A percentile compares a stretch with the other conserved stretches of the same genome.
Conservation (phyloP, 176 grass and related monocot species). For the Avena eriantha region DNA sequence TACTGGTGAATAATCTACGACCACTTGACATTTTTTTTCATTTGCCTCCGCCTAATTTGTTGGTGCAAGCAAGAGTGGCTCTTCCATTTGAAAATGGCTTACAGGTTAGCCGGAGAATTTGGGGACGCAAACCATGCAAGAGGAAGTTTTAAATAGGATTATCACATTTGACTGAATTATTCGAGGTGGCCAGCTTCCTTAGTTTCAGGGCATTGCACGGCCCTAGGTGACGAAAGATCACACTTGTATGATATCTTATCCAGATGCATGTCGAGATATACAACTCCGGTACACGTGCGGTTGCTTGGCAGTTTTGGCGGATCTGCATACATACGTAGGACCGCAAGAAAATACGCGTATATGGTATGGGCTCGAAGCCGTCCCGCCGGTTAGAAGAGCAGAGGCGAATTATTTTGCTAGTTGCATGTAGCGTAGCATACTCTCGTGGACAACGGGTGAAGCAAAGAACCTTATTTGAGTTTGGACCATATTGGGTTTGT, state of each 20-base stretch:
- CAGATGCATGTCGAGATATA: conserved; percentile 21
- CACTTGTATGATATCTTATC: conserved; percentile 30
- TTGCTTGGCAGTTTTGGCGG: conserved; percentile 49
- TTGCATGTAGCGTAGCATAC: not conserved
- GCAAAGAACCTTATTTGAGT: conserved; percentile 3
- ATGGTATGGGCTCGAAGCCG: not conserved
- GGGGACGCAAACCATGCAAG: not conserved
- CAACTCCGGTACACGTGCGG: conserved; percentile 30
- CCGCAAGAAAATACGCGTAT: not conserved
- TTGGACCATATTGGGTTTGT: not conserved
- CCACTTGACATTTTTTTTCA: conserved; percentile 2
- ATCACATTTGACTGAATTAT: conserved; percentile 15
- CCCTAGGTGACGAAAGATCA: conserved; percentile 29
- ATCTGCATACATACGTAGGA: conserved; percentile 30
- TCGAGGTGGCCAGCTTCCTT: conserved; percentile 35
- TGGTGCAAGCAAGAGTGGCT: conserved; percentile 24
- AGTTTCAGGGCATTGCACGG: conserved; percentile 46
- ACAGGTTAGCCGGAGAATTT: conserved; percentile 39
- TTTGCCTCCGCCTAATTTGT: conserved; percentile 10
- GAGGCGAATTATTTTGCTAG: not conserved
- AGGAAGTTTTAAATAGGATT: conserved; percentile 17
- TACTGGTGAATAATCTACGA: conserved; percentile 14
- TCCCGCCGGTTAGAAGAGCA: not conserved
- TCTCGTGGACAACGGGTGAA: not conserved
- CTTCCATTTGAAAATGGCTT: conserved; percentile 27